Evolutionary conservation across 2,329 filamentous ascomycete genomes (phyloP).

Genomic region (Daldinia eschscholtzii): DNA sequence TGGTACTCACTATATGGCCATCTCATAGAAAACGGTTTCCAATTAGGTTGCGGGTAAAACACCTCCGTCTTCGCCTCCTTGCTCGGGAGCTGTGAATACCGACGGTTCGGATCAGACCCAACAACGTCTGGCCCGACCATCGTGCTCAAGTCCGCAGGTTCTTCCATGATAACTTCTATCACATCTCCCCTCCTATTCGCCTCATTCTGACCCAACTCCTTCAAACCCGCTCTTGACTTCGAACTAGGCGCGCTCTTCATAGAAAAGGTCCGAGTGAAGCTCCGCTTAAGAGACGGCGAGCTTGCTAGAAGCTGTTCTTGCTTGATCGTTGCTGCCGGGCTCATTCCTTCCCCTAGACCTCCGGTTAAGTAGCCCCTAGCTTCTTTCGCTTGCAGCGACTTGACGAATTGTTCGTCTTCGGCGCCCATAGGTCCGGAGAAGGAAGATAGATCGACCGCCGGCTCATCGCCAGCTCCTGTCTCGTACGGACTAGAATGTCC

Average conservation of each 20-base stretch:
- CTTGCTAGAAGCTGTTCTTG: slow-evolving; percentile 64
- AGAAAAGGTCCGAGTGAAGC: slow-evolving; percentile 59
- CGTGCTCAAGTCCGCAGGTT: slow-evolving; percentile 62
- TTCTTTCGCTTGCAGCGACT: slow-evolving; percentile 64
- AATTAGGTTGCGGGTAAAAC: slow-evolving; percentile 73
- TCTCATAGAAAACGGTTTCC: slow-evolving; percentile 75
- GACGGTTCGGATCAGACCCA: slow-evolving; percentile 48
- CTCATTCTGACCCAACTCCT: slow-evolving; percentile 66
- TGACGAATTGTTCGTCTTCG: slow-evolving; percentile 61
- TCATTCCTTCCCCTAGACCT: slow-evolving; percentile 68
- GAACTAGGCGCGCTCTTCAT: slow-evolving; percentile 49
- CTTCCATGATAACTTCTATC: slow-evolving; percentile 69
- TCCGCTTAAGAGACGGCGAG: slow-evolving; percentile 53
- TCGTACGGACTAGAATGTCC: slow-evolving; percentile 54
- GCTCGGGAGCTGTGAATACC: slow-evolving; percentile 56
- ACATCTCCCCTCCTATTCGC: slow-evolving; percentile 71
- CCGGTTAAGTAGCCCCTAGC: slow-evolving; percentile 67
- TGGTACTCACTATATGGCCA: slow-evolving; percentile 63
- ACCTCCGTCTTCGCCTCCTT: slow-evolving; percentile 60
- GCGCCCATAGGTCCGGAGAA: slow-evolving; percentile 60
- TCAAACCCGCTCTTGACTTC: slow-evolving; percentile 58
- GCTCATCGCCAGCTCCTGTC: slow-evolving; percentile 44
- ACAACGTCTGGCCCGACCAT: slow-evolving; percentile 60
- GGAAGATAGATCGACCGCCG: slow-evolving; percentile 61
- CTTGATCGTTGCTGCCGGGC: slow-evolving; percentile 61